phyloP scores from a whole-genome alignment of 495 filamentous ascomycete genomes.

The Tuber umbilicatum region DNA sequence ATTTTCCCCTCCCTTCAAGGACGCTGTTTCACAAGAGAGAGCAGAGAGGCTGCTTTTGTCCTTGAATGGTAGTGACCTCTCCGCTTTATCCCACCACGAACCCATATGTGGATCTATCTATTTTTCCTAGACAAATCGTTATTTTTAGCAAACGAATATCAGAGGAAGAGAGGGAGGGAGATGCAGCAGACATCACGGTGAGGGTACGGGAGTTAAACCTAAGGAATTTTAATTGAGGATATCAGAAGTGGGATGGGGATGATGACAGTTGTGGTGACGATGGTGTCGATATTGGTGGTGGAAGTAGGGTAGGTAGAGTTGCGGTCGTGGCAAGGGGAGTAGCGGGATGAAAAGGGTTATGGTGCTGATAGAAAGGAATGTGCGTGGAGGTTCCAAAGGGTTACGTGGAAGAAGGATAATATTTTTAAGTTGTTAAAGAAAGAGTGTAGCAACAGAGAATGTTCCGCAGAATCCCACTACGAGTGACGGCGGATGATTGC shows the following conservation, averaged over 20 bases:
- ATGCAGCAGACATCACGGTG: not conserved
- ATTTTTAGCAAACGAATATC: not conserved
- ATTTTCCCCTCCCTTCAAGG: not conserved
- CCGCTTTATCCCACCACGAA: not conserved
- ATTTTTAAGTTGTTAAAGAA: not conserved
- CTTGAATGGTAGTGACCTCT: not conserved
- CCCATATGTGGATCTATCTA: not conserved
- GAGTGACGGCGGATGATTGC: conserved; percentile 2
- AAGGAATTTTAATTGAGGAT: not conserved
- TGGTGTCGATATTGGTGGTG: not conserved
- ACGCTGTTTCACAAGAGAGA: not conserved
- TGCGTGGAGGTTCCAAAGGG: not conserved
- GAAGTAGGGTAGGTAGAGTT: no score
- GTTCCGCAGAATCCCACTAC: not conserved
- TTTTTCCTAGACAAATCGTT: not conserved
- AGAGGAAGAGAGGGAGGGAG: not conserved
- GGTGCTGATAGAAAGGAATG: not conserved
- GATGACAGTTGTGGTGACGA: not conserved
- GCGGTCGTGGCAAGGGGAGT: not conserved
- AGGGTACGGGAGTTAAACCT: not conserved
- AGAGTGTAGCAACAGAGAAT: not conserved
- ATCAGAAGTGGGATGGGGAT: not conserved
- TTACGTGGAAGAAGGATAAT: not conserved
- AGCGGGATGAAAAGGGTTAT: not conserved
- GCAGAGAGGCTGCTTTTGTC: not conserved